Conservation (phyloP, 2,329 filamentous ascomycete species). For the Neocatenulostroma microsporum region DNA sequence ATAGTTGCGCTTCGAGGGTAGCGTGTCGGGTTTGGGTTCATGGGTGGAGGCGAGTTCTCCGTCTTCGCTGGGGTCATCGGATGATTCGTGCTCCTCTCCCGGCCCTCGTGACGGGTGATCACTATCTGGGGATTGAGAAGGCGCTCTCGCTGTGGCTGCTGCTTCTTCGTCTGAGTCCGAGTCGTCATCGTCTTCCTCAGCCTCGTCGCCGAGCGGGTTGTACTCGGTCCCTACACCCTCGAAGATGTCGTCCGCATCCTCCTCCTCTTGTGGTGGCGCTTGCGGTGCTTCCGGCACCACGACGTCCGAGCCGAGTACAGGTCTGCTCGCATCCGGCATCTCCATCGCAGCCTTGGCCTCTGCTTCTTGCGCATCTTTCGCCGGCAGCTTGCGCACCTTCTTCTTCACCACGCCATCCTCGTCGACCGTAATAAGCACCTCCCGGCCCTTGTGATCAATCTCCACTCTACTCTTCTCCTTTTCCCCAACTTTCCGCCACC, state of each 20-base stretch:
- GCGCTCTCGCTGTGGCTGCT: too few species aligned
- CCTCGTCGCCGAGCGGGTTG: conserved; percentile 49
- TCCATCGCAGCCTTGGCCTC: conserved; percentile 23
- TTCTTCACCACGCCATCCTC: conserved; percentile 54
- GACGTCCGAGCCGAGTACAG: conserved; percentile 28
- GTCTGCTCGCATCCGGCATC: conserved; percentile 22
- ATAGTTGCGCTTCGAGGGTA: conserved; percentile 27
- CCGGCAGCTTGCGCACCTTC: conserved; percentile 48
- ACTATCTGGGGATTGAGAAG: too few species aligned
- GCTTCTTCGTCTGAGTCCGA: conserved; percentile 25
- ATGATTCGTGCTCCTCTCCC: too few species aligned
- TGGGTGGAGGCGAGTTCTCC: not conserved
- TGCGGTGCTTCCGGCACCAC: conserved; percentile 16
- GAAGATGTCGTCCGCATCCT: conserved; percentile 58
- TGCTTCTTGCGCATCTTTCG: conserved; percentile 12
- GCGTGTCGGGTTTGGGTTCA: too few species aligned
- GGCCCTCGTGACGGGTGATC: too few species aligned
- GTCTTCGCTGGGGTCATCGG: conserved; percentile 4
- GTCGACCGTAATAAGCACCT: conserved; percentile 53
- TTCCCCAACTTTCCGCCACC: conserved; percentile 34
- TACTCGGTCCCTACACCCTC: conserved; percentile 53
- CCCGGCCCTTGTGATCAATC: conserved; percentile 47
- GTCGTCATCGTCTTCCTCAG: conserved; percentile 40
- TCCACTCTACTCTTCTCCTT: conserved; percentile 50
- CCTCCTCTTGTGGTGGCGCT: conserved; percentile 31